phyloP scores from a whole-genome alignment of 2,329 filamentous ascomycete species.

The Ophiocordyceps sinensis region DNA sequence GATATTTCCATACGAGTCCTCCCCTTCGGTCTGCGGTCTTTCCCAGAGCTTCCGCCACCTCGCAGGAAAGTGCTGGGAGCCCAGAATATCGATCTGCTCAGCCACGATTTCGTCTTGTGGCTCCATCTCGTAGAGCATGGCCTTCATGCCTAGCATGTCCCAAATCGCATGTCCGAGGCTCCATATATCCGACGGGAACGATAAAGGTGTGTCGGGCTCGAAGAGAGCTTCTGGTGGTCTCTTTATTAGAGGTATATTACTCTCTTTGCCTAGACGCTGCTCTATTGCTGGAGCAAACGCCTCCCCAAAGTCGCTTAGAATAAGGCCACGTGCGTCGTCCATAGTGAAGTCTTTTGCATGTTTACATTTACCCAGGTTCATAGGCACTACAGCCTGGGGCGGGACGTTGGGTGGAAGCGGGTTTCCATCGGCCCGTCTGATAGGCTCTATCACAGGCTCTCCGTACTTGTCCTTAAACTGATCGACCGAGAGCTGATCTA shows the following conservation, averaged over 20 bases:
- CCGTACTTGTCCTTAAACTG: slow-evolving; percentile 11
- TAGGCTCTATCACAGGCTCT: slow-evolving; percentile 8
- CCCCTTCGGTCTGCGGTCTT: background rate
- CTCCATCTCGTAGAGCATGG: background rate
- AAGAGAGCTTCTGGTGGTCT: slow-evolving; percentile 20
- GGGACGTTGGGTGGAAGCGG: slow-evolving; percentile 13
- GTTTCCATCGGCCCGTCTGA: slow-evolving; percentile 7
- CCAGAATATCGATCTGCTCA: slow-evolving; percentile 2
- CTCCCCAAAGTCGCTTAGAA: slow-evolving; percentile 20
- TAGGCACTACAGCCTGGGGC: slow-evolving; percentile 11
- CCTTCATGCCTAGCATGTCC: slow-evolving; percentile 12
- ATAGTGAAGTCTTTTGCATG: slow-evolving; percentile 15
- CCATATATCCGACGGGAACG: slow-evolving; percentile 23
- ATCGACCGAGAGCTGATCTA: slow-evolving; percentile 6
- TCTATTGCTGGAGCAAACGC: slow-evolving; percentile 14
- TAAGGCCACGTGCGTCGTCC: slow-evolving; percentile 5
- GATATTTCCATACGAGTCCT: slow-evolving; percentile 1
- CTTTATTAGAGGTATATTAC: slow-evolving; percentile 13
- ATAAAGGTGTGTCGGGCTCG: slow-evolving; percentile 16
- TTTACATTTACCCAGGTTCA: slow-evolving; percentile 18
- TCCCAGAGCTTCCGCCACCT: slow-evolving; percentile 3
- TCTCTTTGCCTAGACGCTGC: slow-evolving; percentile 7
- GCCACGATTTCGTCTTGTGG: background rate
- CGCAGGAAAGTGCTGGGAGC: slow-evolving; percentile 1
- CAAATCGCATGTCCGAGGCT: slow-evolving; percentile 21